Percentiles rank a stretch among this genome's conserved stretches.
These are phyloP conservation scores for Colletotrichum sp. DNA, from an alignment of 2,329 filamentous ascomycete genomes.

Conservation along the genomic window DNA sequence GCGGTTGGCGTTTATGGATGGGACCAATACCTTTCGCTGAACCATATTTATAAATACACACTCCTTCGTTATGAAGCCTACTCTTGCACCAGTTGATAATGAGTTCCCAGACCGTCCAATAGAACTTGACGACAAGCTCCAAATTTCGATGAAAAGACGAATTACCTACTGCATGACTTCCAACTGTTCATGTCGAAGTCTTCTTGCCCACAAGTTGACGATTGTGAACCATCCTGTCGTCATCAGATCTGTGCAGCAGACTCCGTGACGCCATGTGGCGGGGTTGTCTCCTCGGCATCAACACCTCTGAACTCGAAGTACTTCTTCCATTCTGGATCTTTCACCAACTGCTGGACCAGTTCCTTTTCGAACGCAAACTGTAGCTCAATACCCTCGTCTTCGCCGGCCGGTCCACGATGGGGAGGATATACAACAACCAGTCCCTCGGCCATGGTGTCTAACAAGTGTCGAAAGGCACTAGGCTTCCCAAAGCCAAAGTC, in stretches of 20 bases:
- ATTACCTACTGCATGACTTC: neutral
- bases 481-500: slow-evolving; percentile 44
- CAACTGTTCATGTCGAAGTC: neutral
- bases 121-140: neutral
- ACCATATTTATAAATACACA: neutral
- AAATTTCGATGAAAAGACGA: neutral
- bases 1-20: neutral
- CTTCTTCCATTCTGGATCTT: slow-evolving; percentile 37
- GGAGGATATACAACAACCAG: slow-evolving; percentile 36
- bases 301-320: slow-evolving; percentile 44
- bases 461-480: slow-evolving; percentile 34
- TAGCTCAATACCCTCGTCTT: slow-evolving; percentile 41
- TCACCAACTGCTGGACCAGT: slow-evolving; percentile 31
- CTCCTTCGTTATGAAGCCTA: neutral
- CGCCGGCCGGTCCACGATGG: slow-evolving; percentile 24
- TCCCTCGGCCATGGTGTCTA: slow-evolving; percentile 32
- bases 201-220: neutral
- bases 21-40: neutral
- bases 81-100: neutral
- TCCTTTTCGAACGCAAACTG: slow-evolving; percentile 38
- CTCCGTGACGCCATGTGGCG: neutral
- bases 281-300: slow-evolving; percentile 23
- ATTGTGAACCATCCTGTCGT: neutral
- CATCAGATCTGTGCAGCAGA: neutral
- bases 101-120: neutral